Evolutionary conservation across 2,329 filamentous ascomycete genomes (phyloP), one percentile per base, ranked within the genome.

Genomic region (Phyllachora maydis): DNA sequence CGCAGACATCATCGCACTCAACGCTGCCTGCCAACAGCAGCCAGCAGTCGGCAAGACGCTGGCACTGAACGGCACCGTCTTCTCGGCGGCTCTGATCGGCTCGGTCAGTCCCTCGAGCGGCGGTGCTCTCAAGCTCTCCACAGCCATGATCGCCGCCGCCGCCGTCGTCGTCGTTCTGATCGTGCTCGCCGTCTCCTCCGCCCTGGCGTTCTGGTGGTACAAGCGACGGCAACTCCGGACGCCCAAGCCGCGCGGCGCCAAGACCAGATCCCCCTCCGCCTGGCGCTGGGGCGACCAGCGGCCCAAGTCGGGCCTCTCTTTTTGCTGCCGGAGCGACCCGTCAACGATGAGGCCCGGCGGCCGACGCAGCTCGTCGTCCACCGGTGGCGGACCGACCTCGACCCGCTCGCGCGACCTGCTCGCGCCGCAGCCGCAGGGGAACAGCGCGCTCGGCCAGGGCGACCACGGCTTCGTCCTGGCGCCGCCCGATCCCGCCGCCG

Each of bases 1-100:
- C 8, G 2, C 17, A 63, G 59, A 54, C 30, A 43, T 66, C 23
- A 38, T 58, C 4, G 59, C 59, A 6, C 44, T 66, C 4, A 44
- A 55, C 31, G 56, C 58, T 3, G 60, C 53, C 21, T 66, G 61
- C 31, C 38, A 45, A 17, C 56, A 65, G 30, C 44, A 49, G 16
- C 57, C 58, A 1, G 28, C 42, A 1, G 29, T 44, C 0, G 32
- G 32, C 16, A 23, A 32, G 19, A 18, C 32, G 4, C 29, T 46
- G 16, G 35, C 38, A 9, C 28, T 46, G 19, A 44, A 35, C 26
- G 42, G 29, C 15, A 38, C 33, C 11, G 18, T 46, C 19, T 45
- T 45, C 21, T 27, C 39, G 9, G 13, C 26, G 1, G 26, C 28
- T 0, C 22, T 24, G 4, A 42, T 54, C 20, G 36, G 29, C 28